Evolutionary conservation across 352 stramenopile genomes (phyloP), one percentile per base, ranked within the genome.

Genomic region (Globisporangium cederbergense): DNA sequence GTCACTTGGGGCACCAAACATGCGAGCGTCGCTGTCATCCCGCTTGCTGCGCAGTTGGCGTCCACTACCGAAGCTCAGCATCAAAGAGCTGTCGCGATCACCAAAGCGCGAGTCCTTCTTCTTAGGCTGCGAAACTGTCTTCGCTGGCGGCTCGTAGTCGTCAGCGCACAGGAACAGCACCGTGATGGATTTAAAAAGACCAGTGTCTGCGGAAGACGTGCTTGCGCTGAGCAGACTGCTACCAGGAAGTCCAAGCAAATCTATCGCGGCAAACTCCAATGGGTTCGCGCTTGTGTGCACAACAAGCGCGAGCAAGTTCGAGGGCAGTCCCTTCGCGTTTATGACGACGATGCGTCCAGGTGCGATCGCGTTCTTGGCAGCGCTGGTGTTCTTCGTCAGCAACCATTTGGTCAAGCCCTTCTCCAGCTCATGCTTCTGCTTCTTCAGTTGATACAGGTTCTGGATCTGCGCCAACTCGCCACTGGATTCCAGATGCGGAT

Each of bases 161-260:
- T 90, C 77, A 0, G 79, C 72, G 16, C 84, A 93, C 0, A 91
- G 65, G 65, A 82, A 89, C 22, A 91, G 40, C 9, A 93, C 74
- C 20, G 84, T 89, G 62, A 93, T 81, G 2, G 75, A 86, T 73
- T 90, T 90, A 65, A 90, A 91, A n/a, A 90, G 69, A 4, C 70
- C 71, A 14, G 74, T 71, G n/a, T 63, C 59, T 2, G 62, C 25
- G 43, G 28, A 49, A 43, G 40, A 40, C 9, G 13, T 36, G 18
- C 70, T 67, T 20, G 43, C 72, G 30, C 85, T 77, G 61, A 90
- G 85, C 13, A 76, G 76, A 16, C 82, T 60, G 50, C 16, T 18
- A 13, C 38, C 4, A 14, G 42, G 58, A 58, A 22, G 62, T 61
- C 38, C 63, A 55, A 13, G 72, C 71, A 63, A 16, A 0, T 75